phyloP scores from a whole-genome alignment of 2,329 filamentous ascomycete species.

The Xylariomycetidae sp. region DNA sequence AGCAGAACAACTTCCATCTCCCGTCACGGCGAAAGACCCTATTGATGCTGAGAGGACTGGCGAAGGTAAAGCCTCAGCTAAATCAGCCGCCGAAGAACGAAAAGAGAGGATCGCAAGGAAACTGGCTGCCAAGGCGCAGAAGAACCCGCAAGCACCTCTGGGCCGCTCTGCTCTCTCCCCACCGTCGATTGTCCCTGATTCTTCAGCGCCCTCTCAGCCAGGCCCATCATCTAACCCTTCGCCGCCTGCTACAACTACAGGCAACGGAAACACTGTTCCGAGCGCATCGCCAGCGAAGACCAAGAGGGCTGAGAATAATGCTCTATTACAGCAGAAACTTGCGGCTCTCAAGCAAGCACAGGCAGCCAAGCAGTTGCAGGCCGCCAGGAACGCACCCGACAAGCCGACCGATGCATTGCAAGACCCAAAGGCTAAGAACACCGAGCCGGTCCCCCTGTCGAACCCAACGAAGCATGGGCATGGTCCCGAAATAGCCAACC shows the following conservation, averaged over 20 bases:
- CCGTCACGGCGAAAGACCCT: too few species aligned
- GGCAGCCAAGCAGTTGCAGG: too few species aligned
- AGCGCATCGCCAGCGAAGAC: conserved; percentile 31
- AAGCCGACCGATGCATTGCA: too few species aligned
- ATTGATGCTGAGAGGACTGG: too few species aligned
- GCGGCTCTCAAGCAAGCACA: conserved; percentile 55
- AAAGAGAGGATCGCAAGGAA: conserved; percentile 30
- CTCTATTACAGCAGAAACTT: conserved; percentile 68
- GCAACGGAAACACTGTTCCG: conserved; percentile 4
- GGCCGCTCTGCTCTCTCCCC: conserved; percentile 14
- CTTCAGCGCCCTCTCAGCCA: conserved; percentile 2
- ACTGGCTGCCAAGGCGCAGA: conserved; percentile 27
- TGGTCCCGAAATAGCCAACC: too few species aligned
- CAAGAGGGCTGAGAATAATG: conserved; percentile 58
- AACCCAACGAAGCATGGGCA: too few species aligned
- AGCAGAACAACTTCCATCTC: too few species aligned
- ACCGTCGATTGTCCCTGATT: conserved; percentile 3
- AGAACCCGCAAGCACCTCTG: too few species aligned
- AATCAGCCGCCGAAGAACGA: conserved; percentile 27
- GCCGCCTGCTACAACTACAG: conserved; percentile 1
- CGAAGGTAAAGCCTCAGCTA: conserved; percentile 13
- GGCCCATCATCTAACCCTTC: conserved; percentile 4
- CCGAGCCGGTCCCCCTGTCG: too few species aligned
- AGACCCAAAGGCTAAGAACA: too few species aligned
- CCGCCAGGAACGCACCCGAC: too few species aligned